Conservation (phyloP, 148 eudicot species). For the Agrostemma githago region DNA sequence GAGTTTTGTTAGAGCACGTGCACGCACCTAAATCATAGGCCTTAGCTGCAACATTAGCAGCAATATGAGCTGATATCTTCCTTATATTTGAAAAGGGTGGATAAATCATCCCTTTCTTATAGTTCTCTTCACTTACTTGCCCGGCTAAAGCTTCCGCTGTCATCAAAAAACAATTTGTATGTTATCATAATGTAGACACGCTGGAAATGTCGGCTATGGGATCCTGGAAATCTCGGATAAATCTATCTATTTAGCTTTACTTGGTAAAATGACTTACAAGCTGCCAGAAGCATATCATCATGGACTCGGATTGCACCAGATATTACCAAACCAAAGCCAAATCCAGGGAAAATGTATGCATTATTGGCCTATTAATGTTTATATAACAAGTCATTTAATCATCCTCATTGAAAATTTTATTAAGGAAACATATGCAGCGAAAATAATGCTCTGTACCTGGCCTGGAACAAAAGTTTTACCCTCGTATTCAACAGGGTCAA, state of each 20-base stretch:
- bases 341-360: constrained; percentile 91
- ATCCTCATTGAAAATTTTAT: neutral
- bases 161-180: neutral
- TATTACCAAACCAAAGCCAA: constrained; percentile 83
- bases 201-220: no score
- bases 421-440: neutral
- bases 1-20: constrained; percentile 10
- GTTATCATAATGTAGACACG: neutral
- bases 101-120: constrained; percentile 69
- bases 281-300: constrained; percentile 79
- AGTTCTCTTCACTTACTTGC: constrained; percentile 70
- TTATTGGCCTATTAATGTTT: constrained; percentile 59
- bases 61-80: constrained; percentile 80
- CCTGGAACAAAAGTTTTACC: constrained; percentile 70
- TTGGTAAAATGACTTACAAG: constrained; percentile 49
- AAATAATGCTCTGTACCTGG: constrained; percentile 46
- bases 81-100: constrained; percentile 75
- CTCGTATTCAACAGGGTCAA: constrained; percentile 70
- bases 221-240: no score
- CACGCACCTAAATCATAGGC: constrained; percentile 78
- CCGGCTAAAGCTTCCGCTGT: constrained; percentile 92
- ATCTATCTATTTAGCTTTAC: neutral
- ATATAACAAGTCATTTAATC: constrained; percentile 5
- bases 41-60: constrained; percentile 90
- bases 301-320: constrained; percentile 95